Evolutionary conservation across 768 basidiomycete species (phyloP), one percentile per base, ranked within the genome.

Genomic region (Cyathus striatus): DNA sequence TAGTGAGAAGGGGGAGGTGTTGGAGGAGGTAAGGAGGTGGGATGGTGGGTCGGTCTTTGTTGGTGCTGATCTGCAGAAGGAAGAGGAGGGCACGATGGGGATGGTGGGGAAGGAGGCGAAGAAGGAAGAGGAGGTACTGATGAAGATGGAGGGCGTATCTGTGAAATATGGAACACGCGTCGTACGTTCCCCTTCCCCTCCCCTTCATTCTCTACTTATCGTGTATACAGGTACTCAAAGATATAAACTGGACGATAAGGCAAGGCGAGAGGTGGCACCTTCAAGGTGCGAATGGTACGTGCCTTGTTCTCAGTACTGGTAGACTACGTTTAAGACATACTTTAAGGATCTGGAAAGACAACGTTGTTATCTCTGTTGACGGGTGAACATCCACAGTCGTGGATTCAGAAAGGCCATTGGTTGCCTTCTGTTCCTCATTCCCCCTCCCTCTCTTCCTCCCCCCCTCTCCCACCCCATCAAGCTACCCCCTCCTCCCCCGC

Each of bases 191-290:
- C 38, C 16, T 5, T 21, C 13, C 24, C 9, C n/a, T 43, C n/a
- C n/a, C n/a, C n/a, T n/a, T n/a, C n/a, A n/a, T 40, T 14, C 9
- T 18, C 25, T 3, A 35, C 13, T 10, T 14, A 9, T 32, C 17
- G 13, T 26, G 6, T 17, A 39, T 51, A 22, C 40, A 91, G 88
- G 79, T 93, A 3, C 74, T 99, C 2, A 72, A 77, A 47, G 66
- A 81, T 43, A 78, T 97, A 37, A 75, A 76, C 42, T 98, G 94
- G 95, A 75, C 80, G 27, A 82, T 98, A 46, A 71, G 72, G 2
- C 74, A 78, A 50, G 90, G 91, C 30, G 83, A 94, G 34, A 74
- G 87, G 22, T 97, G 92, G 90, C 88, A 94, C 54, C 78, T 99
- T 10, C 78, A 83, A 53, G 94, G 95, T 6, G 66, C 81, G 18